Evolutionary conservation across 768 basidiomycete species (phyloP).

Genomic region (Amanita polypyramis): DNA sequence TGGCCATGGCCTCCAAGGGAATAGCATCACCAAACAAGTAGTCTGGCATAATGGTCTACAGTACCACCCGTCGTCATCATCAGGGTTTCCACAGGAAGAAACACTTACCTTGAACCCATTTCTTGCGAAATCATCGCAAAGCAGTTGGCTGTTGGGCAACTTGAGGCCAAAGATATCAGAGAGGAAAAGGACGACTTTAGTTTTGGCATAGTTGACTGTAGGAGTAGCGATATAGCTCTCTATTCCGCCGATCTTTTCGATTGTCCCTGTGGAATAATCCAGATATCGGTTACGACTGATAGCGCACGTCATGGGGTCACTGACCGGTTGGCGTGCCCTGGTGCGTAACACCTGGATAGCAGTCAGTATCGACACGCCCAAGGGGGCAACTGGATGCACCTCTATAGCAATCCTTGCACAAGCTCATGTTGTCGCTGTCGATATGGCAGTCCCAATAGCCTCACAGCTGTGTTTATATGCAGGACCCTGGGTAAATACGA

Average conservation of each 20-base stretch:
- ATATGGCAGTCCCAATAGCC: too few species aligned
- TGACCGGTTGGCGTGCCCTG: slow-evolving; percentile 6
- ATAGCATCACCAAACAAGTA: slow-evolving; percentile 32
- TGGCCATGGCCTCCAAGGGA: too few species aligned
- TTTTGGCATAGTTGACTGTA: slow-evolving; percentile 34
- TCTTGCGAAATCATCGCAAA: too few species aligned
- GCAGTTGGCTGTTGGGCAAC: slow-evolving; percentile 33
- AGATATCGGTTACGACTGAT: background rate
- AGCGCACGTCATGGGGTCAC: background rate
- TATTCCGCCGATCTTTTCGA: slow-evolving; percentile 36
- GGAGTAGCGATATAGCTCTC: slow-evolving; percentile 46
- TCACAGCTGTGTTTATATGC: too few species aligned
- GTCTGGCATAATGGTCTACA: slow-evolving; percentile 27
- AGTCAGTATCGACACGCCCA: background rate
- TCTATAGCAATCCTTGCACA: slow-evolving; percentile 5
- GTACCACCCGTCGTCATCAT: background rate
- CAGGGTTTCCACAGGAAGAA: too few species aligned
- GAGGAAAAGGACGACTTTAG: slow-evolving; percentile 46
- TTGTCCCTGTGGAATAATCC: slow-evolving; percentile 26
- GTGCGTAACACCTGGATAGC: background rate
- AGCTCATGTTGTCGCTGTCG: slow-evolving; percentile 7
- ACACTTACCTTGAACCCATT: slow-evolving; percentile 25
- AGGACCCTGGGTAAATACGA: too few species aligned
- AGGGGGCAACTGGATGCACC: background rate
- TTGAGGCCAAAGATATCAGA: slow-evolving; percentile 42